phyloP scores from a whole-genome alignment of 805 yeast genomes.

The Nakazawaea ambrosiae region DNA sequence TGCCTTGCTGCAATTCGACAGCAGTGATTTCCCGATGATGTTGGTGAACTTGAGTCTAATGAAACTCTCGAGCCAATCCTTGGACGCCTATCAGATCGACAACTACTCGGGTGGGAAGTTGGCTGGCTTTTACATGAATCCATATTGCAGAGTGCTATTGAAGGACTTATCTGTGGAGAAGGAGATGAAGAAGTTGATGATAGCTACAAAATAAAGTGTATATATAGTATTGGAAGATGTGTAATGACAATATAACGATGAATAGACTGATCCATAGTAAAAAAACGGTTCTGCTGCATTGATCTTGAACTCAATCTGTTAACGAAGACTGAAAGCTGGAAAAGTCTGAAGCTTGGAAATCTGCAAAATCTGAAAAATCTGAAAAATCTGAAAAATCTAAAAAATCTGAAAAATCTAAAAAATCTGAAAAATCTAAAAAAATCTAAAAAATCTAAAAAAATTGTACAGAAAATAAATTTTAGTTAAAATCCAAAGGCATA shows the following conservation, averaged over 20 bases:
- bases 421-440: too few relatives aligned
- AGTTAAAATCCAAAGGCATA: too few relatives aligned
- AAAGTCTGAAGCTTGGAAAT: too few relatives aligned
- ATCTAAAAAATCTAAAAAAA: too few relatives aligned
- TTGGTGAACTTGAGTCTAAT: constrained; percentile 34
- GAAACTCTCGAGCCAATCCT: constrained; percentile 14
- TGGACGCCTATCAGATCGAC: constrained; percentile 23
- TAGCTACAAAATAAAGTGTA: background rate
- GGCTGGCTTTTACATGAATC: constrained; percentile 30
- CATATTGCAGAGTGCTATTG: constrained; percentile 26
- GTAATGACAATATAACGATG: background rate
- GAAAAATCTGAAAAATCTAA: too few relatives aligned
- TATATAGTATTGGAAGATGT: background rate
- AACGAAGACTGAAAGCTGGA: too few relatives aligned
- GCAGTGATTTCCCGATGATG: constrained; percentile 37
- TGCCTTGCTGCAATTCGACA: constrained; percentile 37
- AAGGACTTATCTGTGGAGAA: constrained; percentile 27
- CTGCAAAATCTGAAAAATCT: too few relatives aligned
- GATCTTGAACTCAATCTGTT: background rate
- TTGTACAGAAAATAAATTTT: too few relatives aligned
- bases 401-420: too few relatives aligned
- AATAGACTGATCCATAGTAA: background rate
- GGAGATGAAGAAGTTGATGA: constrained; percentile 8
- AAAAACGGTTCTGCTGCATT: background rate
- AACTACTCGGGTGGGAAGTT: constrained; percentile 34